These are phyloP conservation scores for Halophytophthora polymorphica DNA, from an alignment of 352 stramenopile species.

Conservation along the genomic window DNA sequence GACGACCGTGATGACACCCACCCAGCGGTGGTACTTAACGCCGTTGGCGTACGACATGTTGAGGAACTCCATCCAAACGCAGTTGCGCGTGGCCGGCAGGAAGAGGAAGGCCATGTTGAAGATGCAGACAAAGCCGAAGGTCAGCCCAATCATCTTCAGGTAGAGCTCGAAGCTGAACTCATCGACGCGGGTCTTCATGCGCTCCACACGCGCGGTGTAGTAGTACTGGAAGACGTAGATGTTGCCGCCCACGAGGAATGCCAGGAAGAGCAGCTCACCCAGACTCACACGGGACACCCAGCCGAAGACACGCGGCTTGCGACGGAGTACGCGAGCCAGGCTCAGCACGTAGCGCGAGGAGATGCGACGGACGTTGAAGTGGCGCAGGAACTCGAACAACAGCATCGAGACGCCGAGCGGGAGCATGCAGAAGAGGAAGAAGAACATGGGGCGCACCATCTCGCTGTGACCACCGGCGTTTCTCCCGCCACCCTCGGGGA, in stretches of 20 bases:
- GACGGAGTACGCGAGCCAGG: constrained; percentile 33
- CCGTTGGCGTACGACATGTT: constrained; percentile 52
- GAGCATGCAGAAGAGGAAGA: constrained; percentile 39
- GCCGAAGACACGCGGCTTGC: constrained; percentile 29
- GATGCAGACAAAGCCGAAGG: constrained; percentile 34
- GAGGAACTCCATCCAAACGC: constrained; percentile 58
- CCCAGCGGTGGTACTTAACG: constrained; percentile 54
- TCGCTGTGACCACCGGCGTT: constrained; percentile 24
- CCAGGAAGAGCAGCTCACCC: constrained; percentile 35
- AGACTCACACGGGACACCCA: constrained; percentile 39
- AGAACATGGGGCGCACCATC: constrained; percentile 55
- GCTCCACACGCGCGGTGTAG: constrained; percentile 7
- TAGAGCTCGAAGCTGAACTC: constrained; percentile 20
- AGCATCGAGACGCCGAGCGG: constrained; percentile 35
- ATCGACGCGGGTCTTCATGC: constrained; percentile 5
- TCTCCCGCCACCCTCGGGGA: constrained; percentile 12
- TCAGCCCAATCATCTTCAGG: constrained; percentile 27
- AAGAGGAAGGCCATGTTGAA: constrained; percentile 57
- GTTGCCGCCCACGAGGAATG: constrained; percentile 24
- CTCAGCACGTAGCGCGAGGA: constrained; percentile 26
- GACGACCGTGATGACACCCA: constrained; percentile 34
- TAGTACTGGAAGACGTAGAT: constrained; percentile 29
- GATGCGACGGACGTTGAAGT: constrained; percentile 37
- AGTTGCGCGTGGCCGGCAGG: constrained; percentile 36
- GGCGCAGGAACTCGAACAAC: constrained; percentile 35